Percentiles rank a stretch among this genome's conserved stretches.
phyloP scores from a whole-genome alignment of 129 eudicot species.

The Chrysanthemum makinoi region DNA sequence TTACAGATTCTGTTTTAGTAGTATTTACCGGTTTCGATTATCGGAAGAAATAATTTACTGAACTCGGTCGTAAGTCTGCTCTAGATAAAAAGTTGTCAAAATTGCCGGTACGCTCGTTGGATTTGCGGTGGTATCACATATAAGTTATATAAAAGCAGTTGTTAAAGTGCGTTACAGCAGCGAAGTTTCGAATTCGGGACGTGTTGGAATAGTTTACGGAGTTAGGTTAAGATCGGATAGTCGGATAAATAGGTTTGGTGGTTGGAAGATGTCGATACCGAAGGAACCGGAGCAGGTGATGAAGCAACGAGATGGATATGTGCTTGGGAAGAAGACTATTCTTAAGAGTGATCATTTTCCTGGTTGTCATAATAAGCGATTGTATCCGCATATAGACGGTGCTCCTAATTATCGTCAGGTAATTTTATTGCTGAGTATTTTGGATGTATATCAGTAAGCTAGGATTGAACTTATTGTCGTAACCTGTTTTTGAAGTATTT shows the following conservation, averaged over 20 bases:
- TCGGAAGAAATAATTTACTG: no score
- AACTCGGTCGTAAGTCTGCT: no score
- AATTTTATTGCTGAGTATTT: background rate
- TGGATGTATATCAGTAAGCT: no score
- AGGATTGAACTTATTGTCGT: background rate
- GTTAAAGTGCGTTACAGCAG: no score
- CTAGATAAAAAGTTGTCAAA: no score
- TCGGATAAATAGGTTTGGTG: slow-evolving; percentile 5
- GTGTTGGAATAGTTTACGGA: background rate
- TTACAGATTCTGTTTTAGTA: no score
- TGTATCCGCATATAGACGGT: slow-evolving; percentile 86
- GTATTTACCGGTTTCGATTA: no score
- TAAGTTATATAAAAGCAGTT: no score
- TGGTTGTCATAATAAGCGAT: slow-evolving; percentile 90
- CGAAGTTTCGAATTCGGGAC: no score
- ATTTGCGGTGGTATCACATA: no score
- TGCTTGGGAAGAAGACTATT: slow-evolving; percentile 89
- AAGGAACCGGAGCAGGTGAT: slow-evolving; percentile 88
- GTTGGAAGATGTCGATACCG: slow-evolving; percentile 54
- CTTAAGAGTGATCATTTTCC: slow-evolving; percentile 99
- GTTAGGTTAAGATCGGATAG: slow-evolving; percentile 19
- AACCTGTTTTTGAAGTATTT: background rate
- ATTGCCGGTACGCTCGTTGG: no score
- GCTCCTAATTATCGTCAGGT: slow-evolving; percentile 99
- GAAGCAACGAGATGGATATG: slow-evolving; percentile 91